Evolutionary conservation across 2,329 filamentous ascomycete species (phyloP).

Genomic region (Fusarium metavorans): DNA sequence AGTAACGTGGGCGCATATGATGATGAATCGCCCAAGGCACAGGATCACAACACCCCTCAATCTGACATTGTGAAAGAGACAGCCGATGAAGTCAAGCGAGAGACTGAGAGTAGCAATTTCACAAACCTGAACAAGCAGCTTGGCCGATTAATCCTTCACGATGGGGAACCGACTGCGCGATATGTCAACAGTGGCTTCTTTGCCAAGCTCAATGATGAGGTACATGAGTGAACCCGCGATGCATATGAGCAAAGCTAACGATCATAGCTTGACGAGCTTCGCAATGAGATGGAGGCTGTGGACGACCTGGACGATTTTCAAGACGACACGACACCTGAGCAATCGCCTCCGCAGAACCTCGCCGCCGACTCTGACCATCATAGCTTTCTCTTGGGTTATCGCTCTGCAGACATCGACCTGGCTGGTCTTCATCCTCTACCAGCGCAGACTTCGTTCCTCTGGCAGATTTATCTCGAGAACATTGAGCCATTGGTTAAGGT

Average conservation of each 20-base stretch:
- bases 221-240: conserved; percentile 44
- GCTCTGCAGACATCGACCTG: conserved; percentile 26
- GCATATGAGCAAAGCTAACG: background rate
- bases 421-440: conserved; percentile 31
- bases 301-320: conserved; percentile 21
- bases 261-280: conserved; percentile 28
- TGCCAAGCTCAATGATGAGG: conserved; percentile 80
- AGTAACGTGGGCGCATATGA: background rate
- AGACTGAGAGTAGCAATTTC: conserved; percentile 59
- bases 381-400: conserved; percentile 36
- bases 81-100: conserved; percentile 28
- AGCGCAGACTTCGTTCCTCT: conserved; percentile 23
- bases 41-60: background rate
- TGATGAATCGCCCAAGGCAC: background rate
- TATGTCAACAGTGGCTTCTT: conserved; percentile 83
- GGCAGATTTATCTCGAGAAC: conserved; percentile 38
- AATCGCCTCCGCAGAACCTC: conserved; percentile 25
- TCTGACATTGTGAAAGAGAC: conserved; percentile 27
- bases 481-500: conserved; percentile 35
- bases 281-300: conserved; percentile 30
- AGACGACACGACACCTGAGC: conserved; percentile 33
- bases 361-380: conserved; percentile 20
- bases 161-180: conserved; percentile 73
- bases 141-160: conserved; percentile 76
- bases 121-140: conserved; percentile 25